phyloP scores from a whole-genome alignment of 2,329 filamentous ascomycete species.

The Aspergillus aculeatinus region DNA sequence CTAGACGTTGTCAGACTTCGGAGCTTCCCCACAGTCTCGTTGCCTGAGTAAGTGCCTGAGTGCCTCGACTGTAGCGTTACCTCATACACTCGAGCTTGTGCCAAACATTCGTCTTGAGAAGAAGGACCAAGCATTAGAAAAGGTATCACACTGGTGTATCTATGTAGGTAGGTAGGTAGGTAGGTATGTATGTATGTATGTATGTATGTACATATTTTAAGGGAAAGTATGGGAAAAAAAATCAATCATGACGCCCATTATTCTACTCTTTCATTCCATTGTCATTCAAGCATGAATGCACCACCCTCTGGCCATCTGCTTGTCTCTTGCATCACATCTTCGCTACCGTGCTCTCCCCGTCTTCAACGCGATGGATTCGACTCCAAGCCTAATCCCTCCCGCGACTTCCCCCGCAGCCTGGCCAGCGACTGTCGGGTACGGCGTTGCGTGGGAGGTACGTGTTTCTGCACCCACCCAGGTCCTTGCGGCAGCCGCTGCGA shows the following conservation, averaged over 20 bases:
- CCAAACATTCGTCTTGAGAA: no score
- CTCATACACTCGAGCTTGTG: no score
- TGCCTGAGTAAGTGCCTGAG: background rate
- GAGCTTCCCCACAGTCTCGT: background rate
- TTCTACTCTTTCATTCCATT: background rate
- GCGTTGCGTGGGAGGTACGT: conserved; percentile 15
- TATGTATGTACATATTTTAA: no score
- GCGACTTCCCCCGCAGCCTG: background rate
- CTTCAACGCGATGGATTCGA: conserved; percentile 18
- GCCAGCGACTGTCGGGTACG: conserved; percentile 23
- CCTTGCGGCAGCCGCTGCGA: conserved; percentile 30
- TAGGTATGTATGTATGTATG: no score
- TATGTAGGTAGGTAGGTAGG: no score
- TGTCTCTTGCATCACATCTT: background rate
- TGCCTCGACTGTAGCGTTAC: background rate
- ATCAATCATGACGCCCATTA: no score
- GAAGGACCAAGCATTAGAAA: no score
- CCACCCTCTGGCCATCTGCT: background rate
- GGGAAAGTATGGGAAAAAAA: no score
- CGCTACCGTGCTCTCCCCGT: conserved; percentile 9
- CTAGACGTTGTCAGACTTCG: conserved; percentile 12
- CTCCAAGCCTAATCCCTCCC: background rate
- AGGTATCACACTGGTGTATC: no score
- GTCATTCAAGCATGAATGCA: background rate
- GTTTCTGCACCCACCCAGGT: conserved; percentile 32